Evolutionary conservation across 2,329 filamentous ascomycete genomes (phyloP), one percentile per base, ranked within the genome.

Genomic region (Knufia petricola): DNA sequence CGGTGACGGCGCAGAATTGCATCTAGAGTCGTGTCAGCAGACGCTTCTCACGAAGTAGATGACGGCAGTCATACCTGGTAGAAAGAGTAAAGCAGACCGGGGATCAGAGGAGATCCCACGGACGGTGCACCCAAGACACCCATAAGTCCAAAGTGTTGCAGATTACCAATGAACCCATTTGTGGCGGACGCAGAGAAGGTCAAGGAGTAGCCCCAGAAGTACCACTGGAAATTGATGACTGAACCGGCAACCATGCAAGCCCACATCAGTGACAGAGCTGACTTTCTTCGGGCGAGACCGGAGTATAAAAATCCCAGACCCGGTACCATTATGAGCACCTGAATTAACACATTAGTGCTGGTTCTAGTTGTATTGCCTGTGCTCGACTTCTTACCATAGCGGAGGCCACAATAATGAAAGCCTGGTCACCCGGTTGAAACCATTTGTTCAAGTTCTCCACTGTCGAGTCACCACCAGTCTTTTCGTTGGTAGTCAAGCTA

Each of bases 261-360:
- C 87, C 89, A 96, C 63, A 98, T 92, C 75, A 96, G 84, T 55
- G 88, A 95, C 37, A 98, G 78, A 24, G 92, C 92, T 3, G 92
- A 96, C 74, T 98, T 98, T 75, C 92, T 81, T 58, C 92, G 84
- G n/a, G 92, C 90, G 58, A 96, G 83, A 58, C 92, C 92, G 10
- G 90, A 95, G 73, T 98, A 98, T 56, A 98, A 81, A 70, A 98
- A 95, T 49, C 87, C 89, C 60, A 98, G 89, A 60, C 92, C 92
- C 24, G 92, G 92, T 24, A 96, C 76, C 92, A 96, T 98, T 69
- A 95, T 72, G 71, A 96, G 71, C 56, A 96, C 56, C 26, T 57
- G 46, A 42, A 49, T 51, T 55, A 45, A 48, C 13, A 47, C 49
- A 34, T 47, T 15, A 47, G 44, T 21, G 6, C 8, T 15, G n/a